Percentiles rank a stretch among this genome's conserved stretches.
Conservation (phyloP, 169 alveolate genomes). For the Eimeria necatrix region DNA sequence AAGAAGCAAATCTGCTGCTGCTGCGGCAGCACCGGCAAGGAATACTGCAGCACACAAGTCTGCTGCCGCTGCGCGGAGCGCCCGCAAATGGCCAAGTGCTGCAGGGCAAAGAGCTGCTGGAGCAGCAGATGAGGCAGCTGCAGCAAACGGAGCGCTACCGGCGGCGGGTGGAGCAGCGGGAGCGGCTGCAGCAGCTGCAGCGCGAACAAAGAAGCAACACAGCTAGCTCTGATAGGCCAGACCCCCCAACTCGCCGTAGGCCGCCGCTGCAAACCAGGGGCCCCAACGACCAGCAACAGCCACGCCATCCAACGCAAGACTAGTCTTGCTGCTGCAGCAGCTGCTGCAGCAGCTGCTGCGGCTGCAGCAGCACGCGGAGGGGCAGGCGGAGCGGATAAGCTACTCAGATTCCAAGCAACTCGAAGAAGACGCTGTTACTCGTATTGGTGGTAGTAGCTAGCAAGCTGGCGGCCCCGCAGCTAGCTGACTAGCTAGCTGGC, state of each 20-base stretch:
- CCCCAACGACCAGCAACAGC: slow-evolving; percentile 36
- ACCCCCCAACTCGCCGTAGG: background rate
- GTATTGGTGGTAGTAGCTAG: background rate
- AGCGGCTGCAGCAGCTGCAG: slow-evolving; percentile 3
- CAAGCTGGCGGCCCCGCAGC: background rate
- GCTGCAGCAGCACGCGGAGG: background rate
- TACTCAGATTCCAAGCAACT: background rate
- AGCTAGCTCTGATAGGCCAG: background rate
- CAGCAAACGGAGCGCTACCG: background rate
- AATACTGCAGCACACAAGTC: background rate
- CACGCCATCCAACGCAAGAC: background rate
- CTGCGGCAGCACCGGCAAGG: background rate
- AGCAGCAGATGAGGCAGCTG: background rate
- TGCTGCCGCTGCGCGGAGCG: background rate
- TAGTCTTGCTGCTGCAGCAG: slow-evolving; percentile 11
- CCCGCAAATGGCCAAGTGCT: background rate
- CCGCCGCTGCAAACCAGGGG: background rate
- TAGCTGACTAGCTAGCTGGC: background rate
- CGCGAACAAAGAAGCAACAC: background rate
- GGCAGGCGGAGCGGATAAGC: background rate
- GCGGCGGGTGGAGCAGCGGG: background rate
- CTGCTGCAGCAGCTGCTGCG: slow-evolving; percentile 42
- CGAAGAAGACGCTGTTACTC: background rate
- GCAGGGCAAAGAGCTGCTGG: slow-evolving; percentile 13
- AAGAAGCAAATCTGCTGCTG: background rate